phyloP scores from a whole-genome alignment of 495 filamentous ascomycete species.

The Daldinia grandis region DNA sequence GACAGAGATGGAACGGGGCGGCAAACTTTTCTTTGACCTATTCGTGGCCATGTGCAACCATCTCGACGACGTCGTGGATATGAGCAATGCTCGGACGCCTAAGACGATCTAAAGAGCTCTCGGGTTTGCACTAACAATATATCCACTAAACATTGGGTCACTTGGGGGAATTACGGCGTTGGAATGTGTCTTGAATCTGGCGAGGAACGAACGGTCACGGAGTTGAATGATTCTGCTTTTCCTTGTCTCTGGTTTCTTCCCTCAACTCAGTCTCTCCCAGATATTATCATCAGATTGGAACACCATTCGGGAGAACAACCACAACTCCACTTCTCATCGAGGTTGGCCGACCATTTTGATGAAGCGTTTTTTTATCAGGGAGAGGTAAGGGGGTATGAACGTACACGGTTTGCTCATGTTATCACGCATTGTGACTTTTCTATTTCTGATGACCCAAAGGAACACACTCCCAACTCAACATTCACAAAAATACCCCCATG shows the following conservation, averaged over 20 bases:
- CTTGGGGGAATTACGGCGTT: conserved; percentile 32
- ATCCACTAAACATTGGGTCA: conserved; percentile 35
- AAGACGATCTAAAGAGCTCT: conserved; percentile 57
- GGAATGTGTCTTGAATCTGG: conserved; percentile 31
- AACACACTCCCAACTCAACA: conserved; percentile 36
- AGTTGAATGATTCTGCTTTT: conserved; percentile 36
- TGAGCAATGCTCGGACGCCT: conserved; percentile 59
- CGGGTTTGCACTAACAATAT: conserved; percentile 36
- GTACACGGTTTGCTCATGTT: conserved; percentile 46
- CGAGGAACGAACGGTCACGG: conserved; percentile 38
- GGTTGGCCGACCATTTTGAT: conserved; percentile 59
- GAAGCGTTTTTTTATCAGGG: conserved; percentile 42
- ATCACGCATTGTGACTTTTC: conserved; percentile 36
- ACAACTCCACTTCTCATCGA: conserved; percentile 59
- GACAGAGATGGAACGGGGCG: conserved; percentile 93
- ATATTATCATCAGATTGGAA: conserved; percentile 58
- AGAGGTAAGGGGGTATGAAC: conserved; percentile 48
- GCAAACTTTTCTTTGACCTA: conserved; percentile 93
- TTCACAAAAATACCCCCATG: conserved; percentile 29
- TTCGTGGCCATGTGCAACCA: conserved; percentile 98
- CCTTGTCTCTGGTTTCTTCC: conserved; percentile 50
- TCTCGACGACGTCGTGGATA: conserved; percentile 86
- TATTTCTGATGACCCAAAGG: conserved; percentile 45
- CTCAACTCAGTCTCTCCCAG: conserved; percentile 49
- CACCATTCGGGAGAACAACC: conserved; percentile 56